Conservation (phyloP, 2,329 filamentous ascomycete species). For the Fusarium sp. region DNA sequence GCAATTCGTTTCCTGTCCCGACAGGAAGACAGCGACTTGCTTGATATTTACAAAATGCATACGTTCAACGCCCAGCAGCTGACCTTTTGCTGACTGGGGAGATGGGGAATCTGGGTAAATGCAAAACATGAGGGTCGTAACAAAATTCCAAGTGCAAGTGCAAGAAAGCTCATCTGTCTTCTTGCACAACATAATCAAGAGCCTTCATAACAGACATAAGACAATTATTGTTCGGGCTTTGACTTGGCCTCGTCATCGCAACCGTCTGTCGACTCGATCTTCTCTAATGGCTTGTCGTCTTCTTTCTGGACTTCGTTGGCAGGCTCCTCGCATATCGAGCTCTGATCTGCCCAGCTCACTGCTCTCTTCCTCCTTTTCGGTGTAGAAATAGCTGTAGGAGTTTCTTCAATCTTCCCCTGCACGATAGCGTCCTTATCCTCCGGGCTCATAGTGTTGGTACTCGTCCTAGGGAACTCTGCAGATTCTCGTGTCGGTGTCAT, state of each 20-base stretch:
- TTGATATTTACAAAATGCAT: conserved; percentile 37
- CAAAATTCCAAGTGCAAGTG: conserved; percentile 20
- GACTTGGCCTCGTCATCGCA: conserved; percentile 11
- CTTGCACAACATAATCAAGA: background rate
- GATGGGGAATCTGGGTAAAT: conserved; percentile 23
- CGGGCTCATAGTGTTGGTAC: conserved; percentile 9
- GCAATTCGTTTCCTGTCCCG: conserved; percentile 24
- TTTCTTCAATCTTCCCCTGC: conserved; percentile 38
- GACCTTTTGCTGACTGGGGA: conserved; percentile 15
- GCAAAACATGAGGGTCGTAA: conserved; percentile 18
- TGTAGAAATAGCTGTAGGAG: background rate
- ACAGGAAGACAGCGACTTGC: conserved; percentile 33
- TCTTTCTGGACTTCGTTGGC: conserved; percentile 21
- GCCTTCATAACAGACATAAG: background rate
- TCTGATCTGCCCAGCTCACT: conserved; percentile 45
- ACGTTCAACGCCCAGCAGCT: conserved; percentile 19
- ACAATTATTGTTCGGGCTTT: conserved; percentile 21
- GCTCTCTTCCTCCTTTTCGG: conserved; percentile 40
- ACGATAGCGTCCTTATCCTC: conserved; percentile 35
- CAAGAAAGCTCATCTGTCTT: background rate
- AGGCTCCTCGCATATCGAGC: conserved; percentile 34
- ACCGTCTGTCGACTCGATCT: conserved; percentile 24
- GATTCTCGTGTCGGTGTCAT: conserved; percentile 52
- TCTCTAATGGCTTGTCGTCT: conserved; percentile 31
- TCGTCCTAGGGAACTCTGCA: conserved; percentile 41